These are phyloP conservation scores for Thalassiosira profunda DNA, from an alignment of 108 stramenopile species.

Conservation along the genomic window DNA sequence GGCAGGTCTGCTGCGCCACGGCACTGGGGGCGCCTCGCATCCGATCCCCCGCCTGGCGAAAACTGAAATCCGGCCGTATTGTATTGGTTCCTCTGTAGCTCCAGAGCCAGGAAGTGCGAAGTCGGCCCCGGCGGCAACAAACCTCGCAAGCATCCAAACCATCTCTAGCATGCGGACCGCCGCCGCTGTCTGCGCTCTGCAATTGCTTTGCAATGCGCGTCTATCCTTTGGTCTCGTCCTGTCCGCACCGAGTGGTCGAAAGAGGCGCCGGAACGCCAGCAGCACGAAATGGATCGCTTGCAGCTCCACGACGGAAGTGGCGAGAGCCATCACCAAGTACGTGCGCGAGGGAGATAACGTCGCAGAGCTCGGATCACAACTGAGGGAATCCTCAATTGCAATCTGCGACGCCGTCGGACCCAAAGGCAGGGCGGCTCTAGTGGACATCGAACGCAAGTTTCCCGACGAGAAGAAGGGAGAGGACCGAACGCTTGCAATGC, in stretches of 20 bases:
- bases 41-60: no score
- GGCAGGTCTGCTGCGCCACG: no score
- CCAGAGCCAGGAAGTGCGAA: no score
- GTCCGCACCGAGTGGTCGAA: background rate
- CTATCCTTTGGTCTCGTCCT: no score
- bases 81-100: no score
- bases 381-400: conserved; percentile 43
- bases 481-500: conserved; percentile 43
- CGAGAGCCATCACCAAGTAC: background rate
- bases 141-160: no score
- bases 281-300: conserved; percentile 20
- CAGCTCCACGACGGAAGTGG: conserved; percentile 10
- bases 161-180: no score
- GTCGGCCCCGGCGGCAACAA: no score
- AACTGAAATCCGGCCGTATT: no score
- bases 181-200: no score
- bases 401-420: conserved; percentile 17
- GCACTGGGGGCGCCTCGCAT: no score
- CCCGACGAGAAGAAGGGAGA: conserved; percentile 25
- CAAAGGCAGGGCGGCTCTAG: conserved; percentile 22
- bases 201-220: no score
- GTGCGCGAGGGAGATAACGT: conserved; percentile 21
- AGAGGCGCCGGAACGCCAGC: background rate
- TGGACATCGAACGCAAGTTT: conserved; percentile 56
- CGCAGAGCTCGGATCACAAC: conserved; percentile 56